phyloP scores from a whole-genome alignment of 2,329 filamentous ascomycete species.

The Fusarium tjaetaba region DNA sequence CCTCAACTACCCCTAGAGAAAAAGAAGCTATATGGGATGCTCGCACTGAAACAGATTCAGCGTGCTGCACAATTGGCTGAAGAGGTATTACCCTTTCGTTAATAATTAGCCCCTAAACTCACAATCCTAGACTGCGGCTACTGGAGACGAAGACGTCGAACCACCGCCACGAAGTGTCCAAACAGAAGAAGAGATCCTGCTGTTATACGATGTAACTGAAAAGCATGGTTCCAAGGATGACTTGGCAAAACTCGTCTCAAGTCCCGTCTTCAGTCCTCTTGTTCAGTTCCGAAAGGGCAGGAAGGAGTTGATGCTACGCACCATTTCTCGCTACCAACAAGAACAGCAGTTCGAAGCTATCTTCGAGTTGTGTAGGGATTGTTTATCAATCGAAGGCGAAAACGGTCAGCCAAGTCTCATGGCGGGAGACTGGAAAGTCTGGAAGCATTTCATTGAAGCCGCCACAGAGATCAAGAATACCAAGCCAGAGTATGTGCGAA shows the following conservation, averaged over 20 bases:
- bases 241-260: conserved; percentile 52
- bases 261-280: conserved; percentile 54
- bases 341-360: conserved; percentile 55
- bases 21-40: conserved; percentile 61
- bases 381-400: conserved; percentile 53
- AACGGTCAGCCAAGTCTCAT: conserved; percentile 52
- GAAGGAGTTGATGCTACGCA: conserved; percentile 59
- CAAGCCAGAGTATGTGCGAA: conserved; percentile 47
- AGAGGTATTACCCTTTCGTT: conserved; percentile 49
- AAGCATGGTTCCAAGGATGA: conserved; percentile 56
- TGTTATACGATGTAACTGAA: conserved; percentile 60
- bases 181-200: conserved; percentile 61
- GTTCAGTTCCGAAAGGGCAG: conserved; percentile 57
- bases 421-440: conserved; percentile 57
- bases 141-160: conserved; percentile 33
- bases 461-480: conserved; percentile 47
- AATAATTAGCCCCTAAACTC: background rate
- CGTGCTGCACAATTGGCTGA: conserved; percentile 58
- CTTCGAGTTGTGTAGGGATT: conserved; percentile 56
- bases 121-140: conserved; percentile 31
- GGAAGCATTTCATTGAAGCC: conserved; percentile 53
- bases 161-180: conserved; percentile 49
- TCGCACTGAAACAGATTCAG: conserved; percentile 62
- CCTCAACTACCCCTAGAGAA: conserved; percentile 59
- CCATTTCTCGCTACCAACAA: conserved; percentile 50